These are phyloP conservation scores for Tilletia setariae DNA, from an alignment of 1,284 basidiomycete species.

Conservation along the genomic window DNA sequence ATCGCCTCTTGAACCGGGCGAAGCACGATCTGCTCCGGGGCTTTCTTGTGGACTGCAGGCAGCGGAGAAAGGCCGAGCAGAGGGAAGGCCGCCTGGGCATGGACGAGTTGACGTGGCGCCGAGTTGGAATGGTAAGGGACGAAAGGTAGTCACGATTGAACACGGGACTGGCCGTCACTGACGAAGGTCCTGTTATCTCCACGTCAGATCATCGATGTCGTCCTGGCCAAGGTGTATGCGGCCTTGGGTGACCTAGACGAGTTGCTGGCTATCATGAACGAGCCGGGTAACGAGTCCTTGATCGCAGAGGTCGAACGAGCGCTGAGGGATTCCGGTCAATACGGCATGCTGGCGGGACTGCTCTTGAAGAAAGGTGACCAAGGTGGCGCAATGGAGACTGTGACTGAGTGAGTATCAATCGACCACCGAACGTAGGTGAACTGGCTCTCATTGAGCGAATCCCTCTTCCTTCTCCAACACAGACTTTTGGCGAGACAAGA, in stretches of 20 bases:
- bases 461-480: neutral
- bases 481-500: slow-evolving; percentile 1
- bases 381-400: slow-evolving; percentile 8
- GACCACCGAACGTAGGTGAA: too few relatives aligned
- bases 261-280: neutral
- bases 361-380: slow-evolving; percentile 11
- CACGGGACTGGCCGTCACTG: too few relatives aligned
- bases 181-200: too few relatives aligned
- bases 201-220: slow-evolving; percentile 10
- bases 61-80: slow-evolving; percentile 2
- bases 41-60: slow-evolving; percentile 9
- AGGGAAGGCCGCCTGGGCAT: slow-evolving; percentile 4
- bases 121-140: slow-evolving; percentile 4
- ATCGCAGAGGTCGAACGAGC: slow-evolving; percentile 1
- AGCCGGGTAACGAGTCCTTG: neutral
- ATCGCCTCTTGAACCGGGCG: slow-evolving; percentile 25
- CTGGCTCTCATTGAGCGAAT: too few relatives aligned
- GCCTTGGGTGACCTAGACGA: slow-evolving; percentile 6
- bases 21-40: slow-evolving; percentile 28
- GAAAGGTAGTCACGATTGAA: too few relatives aligned
- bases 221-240: slow-evolving; percentile 11
- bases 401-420: slow-evolving; percentile 9
- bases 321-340: neutral
- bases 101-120: slow-evolving; percentile 11
- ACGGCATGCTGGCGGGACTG: slow-evolving; percentile 9